Evolutionary conservation across 2,329 filamentous ascomycete species (phyloP).

Genomic region (Colletotrichum liriopes): DNA sequence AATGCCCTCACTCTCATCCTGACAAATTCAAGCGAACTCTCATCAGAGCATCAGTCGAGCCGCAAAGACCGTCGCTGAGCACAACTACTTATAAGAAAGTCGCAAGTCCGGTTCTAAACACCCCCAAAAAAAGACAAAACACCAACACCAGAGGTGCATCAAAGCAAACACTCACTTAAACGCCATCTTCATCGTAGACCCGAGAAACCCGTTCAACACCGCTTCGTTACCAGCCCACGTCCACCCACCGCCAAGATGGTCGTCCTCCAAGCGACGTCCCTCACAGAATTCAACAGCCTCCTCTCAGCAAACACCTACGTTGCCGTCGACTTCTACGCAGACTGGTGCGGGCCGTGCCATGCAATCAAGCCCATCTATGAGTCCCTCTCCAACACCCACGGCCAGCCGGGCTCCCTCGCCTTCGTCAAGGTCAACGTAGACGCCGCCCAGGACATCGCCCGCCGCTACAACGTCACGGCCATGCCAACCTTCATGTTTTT

Average conservation of each 20-base stretch:
- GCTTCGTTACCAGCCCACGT: not conserved
- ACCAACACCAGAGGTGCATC: not conserved
- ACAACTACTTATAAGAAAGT: not conserved
- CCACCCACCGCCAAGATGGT: slow-evolving; percentile 46
- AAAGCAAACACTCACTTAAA: not conserved
- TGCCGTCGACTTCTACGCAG: slow-evolving; percentile 71
- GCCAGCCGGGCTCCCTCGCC: slow-evolving; percentile 59
- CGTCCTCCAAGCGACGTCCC: slow-evolving; percentile 57
- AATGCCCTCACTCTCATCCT: slow-evolving; percentile 16
- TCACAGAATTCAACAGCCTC: slow-evolving; percentile 65
- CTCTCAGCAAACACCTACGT: slow-evolving; percentile 65
- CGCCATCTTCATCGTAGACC: not conserved
- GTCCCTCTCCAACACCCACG: slow-evolving; percentile 59
- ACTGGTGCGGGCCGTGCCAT: slow-evolving; percentile 75
- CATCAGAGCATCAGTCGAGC: not conserved
- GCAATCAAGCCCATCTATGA: slow-evolving; percentile 70
- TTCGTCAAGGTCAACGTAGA: slow-evolving; percentile 76
- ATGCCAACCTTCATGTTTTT: slow-evolving; percentile 76
- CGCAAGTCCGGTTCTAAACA: rapidly evolving
- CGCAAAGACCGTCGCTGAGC: not conserved
- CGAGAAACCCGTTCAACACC: not conserved
- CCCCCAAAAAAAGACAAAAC: no score
- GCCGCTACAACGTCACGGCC: slow-evolving; percentile 65
- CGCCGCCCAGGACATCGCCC: slow-evolving; percentile 64
- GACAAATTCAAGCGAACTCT: slow-evolving; percentile 14